A percentile compares a stretch with the other conserved stretches of the same genome.
These are phyloP conservation scores for Xanthoceras sorbifolium DNA, from an alignment of 345 rosid species.

Conservation along the genomic window DNA sequence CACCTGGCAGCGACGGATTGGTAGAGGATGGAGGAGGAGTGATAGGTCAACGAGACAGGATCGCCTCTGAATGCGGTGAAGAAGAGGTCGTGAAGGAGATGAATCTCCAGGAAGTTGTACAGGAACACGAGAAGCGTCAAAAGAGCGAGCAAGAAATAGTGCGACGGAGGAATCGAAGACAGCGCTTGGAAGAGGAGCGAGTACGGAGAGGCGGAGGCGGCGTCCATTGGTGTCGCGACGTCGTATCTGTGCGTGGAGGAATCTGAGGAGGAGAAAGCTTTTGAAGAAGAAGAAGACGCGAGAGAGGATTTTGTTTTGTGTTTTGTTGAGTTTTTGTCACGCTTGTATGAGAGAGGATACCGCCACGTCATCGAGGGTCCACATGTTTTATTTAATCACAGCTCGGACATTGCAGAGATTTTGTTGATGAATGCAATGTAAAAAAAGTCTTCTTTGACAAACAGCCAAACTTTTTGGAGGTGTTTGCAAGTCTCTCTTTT, in stretches of 20 bases:
- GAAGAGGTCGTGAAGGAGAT: constrained; percentile 37
- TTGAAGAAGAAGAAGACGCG: neutral
- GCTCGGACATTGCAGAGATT: too few relatives aligned
- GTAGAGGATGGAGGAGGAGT: constrained; percentile 36
- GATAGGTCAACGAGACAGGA: constrained; percentile 32
- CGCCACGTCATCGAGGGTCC: too few relatives aligned
- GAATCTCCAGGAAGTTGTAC: constrained; percentile 43
- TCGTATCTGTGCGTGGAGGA: neutral
- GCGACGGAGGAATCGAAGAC: constrained; percentile 35
- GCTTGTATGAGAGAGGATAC: too few relatives aligned
- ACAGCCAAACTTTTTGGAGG: too few relatives aligned
- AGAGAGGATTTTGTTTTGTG: neutral
- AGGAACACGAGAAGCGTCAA: constrained; percentile 18
- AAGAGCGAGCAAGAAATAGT: constrained; percentile 20
- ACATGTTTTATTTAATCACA: too few relatives aligned
- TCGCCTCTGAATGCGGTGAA: constrained; percentile 35
- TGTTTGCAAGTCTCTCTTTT: too few relatives aligned
- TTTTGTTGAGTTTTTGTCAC: neutral
- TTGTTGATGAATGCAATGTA: too few relatives aligned
- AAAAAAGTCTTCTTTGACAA: too few relatives aligned
- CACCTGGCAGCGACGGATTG: constrained; percentile 39
- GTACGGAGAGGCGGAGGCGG: constrained; percentile 35
- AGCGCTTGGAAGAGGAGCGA: constrained; percentile 37
- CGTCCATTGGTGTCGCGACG: neutral
- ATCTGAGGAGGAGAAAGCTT: neutral